Base-by-base conservation (phyloP, 768 basidiomycete species). In the Tricholoma sp. region DNA sequence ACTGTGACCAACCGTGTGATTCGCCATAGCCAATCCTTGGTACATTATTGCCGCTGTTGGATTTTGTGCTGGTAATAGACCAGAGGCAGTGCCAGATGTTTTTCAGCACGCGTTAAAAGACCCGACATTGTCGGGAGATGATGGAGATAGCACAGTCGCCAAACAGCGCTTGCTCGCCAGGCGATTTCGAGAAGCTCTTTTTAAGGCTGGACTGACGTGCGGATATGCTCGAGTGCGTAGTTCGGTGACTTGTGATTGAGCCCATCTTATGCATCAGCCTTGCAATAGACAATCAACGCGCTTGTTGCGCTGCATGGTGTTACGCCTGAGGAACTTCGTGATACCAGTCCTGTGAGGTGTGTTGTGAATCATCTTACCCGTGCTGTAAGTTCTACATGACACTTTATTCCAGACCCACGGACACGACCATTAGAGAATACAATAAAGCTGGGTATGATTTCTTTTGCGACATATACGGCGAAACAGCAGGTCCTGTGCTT, bases 151-250 rank as follows among this genome's bases (percentile, higher is more conserved):
- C 1, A n/a, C 52, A 17, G 52, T 68, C 7, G 65, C 72, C 15
- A 75, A 83, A 55, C 72, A 67, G 41, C 63, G 73, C 20, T 45
- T 73, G 7, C 70, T 86, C 2, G 79, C 80, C 37, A 74, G 79
- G 53, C 84, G 77, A 60, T 66, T 86, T n/a, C 72, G 83, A 31
- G 86, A 88, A 57, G 80, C 79, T 0, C 58, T 88, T 5, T 80
- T 88, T 70, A 85, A 86, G 63, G 76, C 80, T 4, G 86, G 83
- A 3, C 62, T 84, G 59, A 73, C 79, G 17, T 72, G 74, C 53
- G 86, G 86, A 7, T 82, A 80, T 61, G 77, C 84, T 2, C 81
- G 77, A 70, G 86, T 85, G 61, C 58, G 67, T 44, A 15, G 31
- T 34, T 57, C 29, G 15, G 29, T 31, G 5, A 33, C 6, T 31